Conservation (phyloP, 179 eudicot species). For the Heliamphora pulchella region DNA sequence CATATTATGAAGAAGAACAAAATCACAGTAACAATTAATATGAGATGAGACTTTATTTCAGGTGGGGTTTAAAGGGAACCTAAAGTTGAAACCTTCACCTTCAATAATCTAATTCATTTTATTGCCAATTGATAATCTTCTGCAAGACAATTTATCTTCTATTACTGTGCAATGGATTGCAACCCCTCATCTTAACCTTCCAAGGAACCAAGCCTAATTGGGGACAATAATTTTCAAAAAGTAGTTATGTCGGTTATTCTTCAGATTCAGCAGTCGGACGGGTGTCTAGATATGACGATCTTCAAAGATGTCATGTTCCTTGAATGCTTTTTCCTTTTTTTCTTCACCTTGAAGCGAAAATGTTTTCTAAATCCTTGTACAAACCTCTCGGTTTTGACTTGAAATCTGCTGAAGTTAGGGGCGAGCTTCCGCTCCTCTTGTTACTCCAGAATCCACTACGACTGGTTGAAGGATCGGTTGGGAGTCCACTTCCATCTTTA, state of each 20-base stretch:
- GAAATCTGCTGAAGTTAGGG: conserved; percentile 43
- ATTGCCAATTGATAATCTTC: background rate
- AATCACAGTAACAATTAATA: background rate
- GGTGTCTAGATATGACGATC: background rate
- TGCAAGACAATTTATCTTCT: background rate
- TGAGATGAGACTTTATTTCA: background rate
- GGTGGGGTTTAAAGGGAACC: background rate
- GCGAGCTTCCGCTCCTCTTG: conserved; percentile 65
- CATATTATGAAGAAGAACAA: background rate
- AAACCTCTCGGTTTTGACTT: conserved; percentile 56
- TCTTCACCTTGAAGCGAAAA: conserved; percentile 62
- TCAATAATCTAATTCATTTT: background rate
- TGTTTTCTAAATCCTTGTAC: conserved; percentile 76
- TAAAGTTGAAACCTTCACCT: background rate
- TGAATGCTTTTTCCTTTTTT: background rate
- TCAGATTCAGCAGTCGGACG: background rate
- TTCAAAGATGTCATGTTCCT: background rate
- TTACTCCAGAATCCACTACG: conserved; percentile 55
- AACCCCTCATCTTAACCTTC: background rate
- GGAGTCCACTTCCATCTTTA: conserved; percentile 33
- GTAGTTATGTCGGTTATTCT: background rate
- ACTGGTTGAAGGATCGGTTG: conserved; percentile 49
- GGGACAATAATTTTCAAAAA: background rate
- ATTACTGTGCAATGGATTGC: background rate
- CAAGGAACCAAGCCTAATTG: background rate